A percentile compares a stretch with the other conserved stretches of the same genome.
Evolutionary conservation across 2,329 filamentous ascomycete species (phyloP).

Genomic region (Cyphellophora europaea): DNA sequence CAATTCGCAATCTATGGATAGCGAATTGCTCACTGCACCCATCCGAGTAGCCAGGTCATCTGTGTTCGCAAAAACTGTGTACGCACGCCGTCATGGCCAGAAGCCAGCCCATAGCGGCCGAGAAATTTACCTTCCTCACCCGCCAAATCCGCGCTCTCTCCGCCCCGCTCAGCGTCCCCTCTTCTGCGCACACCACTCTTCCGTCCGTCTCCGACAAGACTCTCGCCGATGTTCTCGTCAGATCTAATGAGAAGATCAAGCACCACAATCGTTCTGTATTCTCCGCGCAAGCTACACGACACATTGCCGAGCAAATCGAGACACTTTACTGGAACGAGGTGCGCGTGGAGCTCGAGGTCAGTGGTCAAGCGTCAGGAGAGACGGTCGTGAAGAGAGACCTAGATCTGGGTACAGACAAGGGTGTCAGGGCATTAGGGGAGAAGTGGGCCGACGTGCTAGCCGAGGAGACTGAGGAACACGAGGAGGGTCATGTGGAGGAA

Average conservation of each 20-base stretch:
- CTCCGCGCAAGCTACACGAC: slow-evolving; percentile 44
- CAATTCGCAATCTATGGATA: too few relatives aligned
- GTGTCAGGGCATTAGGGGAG: slow-evolving; percentile 8
- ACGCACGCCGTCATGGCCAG: too few relatives aligned
- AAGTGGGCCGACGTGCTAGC: slow-evolving; percentile 5
- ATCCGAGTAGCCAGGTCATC: too few relatives aligned
- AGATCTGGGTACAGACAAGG: slow-evolving; percentile 2
- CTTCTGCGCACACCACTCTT: background rate
- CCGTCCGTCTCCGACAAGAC: background rate
- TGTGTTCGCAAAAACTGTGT: too few relatives aligned
- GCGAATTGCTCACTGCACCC: too few relatives aligned
- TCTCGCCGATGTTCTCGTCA: background rate
- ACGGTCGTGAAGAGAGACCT: background rate
- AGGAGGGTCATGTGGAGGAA: background rate
- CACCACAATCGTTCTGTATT: slow-evolving; percentile 45
- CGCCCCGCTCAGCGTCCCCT: slow-evolving; percentile 33
- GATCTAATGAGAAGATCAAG: slow-evolving; percentile 39
- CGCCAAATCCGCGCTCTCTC: slow-evolving; percentile 44
- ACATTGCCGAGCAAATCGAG: slow-evolving; percentile 48
- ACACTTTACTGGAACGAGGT: slow-evolving; percentile 45
- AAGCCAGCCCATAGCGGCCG: slow-evolving; percentile 40
- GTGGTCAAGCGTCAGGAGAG: background rate
- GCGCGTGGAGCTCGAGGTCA: slow-evolving; percentile 21
- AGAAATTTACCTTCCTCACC: slow-evolving; percentile 43
- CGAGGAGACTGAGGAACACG: background rate